Base-by-base conservation (phyloP, 257 asterid species). In the Pogostemon cablin region DNA sequence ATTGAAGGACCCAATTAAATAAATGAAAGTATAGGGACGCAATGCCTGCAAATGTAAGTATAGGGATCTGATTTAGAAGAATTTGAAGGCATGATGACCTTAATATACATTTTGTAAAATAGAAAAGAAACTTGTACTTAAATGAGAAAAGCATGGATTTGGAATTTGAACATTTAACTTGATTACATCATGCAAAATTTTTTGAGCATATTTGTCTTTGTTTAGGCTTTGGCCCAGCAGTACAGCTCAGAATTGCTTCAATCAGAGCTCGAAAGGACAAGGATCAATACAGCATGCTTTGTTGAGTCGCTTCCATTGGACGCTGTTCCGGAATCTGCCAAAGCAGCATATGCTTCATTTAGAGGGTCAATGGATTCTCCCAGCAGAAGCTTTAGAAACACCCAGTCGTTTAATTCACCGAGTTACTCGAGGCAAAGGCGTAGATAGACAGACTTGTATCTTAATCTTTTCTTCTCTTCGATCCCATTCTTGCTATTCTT, bases 291-390 rank as follows among this genome's bases (percentile, higher is more conserved):
- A 1, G 96, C 98, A 43, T 95, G 99, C 82, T 95, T 95, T 55
- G 93, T 91, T 53, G 99, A 91, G 78, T 79, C 96, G 0, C 86
- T 91, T 44, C 85, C 97, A 4, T 71, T 89, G 70, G 97, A 87
- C 73, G 81, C 96, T 0, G 90, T 91, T 58, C 96, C 99, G 8
- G 98, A 91, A 82, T 89, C 98, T 9, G 99, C 98, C 9, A 95
- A 91, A 86, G 98, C 96, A 60, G 96, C 99, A 8, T 95, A 89
- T 73, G 99, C 99, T 69, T 93, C 99, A 20, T 95, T 89, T 50
- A 81, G 95, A 74, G 97, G 90, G 58, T 75, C 92, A 5, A 72
- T 76, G 80, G 91, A 84, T 77, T 86, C 96, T 67, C 96, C 97
- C n/a, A 83, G 86, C 84, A 78, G 85, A 76, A 85, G 61, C 72